Evolutionary conservation across 192 early-diverging fungal species (phyloP).

Genomic region (Rhizoclosmatium globosum): DNA sequence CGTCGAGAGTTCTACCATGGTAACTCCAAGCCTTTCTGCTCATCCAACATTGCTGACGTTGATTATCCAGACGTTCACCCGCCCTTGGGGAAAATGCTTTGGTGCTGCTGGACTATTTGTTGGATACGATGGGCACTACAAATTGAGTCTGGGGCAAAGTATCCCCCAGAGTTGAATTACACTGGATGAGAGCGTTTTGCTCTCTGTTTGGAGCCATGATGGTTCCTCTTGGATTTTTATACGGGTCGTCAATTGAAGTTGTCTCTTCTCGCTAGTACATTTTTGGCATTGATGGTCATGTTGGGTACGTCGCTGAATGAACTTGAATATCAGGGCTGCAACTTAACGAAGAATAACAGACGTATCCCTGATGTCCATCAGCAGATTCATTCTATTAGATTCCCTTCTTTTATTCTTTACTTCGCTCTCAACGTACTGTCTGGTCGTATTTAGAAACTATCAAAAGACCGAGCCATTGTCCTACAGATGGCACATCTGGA

Average conservation of each 20-base stretch:
- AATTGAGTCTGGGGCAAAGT: slow-evolving; percentile 77
- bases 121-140: slow-evolving; percentile 87
- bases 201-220: slow-evolving; percentile 87
- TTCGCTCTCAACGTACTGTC: slow-evolving; percentile 66
- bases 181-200: slow-evolving; percentile 85
- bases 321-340: neutral
- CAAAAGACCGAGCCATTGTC: slow-evolving; percentile 76
- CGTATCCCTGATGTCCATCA: slow-evolving; percentile 79
- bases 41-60: too few relatives aligned
- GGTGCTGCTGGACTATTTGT: slow-evolving; percentile 83
- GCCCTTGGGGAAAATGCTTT: slow-evolving; percentile 95
- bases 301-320: slow-evolving; percentile 60
- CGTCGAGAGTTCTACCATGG: slow-evolving; percentile 90
- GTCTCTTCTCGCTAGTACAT: slow-evolving; percentile 67
- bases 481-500: slow-evolving; percentile 87
- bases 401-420: slow-evolving; percentile 97
- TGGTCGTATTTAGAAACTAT: slow-evolving; percentile 80
- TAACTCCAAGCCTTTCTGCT: too few relatives aligned
- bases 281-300: slow-evolving; percentile 82
- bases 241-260: slow-evolving; percentile 84
- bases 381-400: slow-evolving; percentile 93
- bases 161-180: slow-evolving; percentile 86
- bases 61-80: slow-evolving; percentile 86
- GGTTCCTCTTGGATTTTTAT: slow-evolving; percentile 84
- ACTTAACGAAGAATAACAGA: slow-evolving; percentile 48